Evolutionary conservation across 768 basidiomycete species (phyloP), one percentile per base, ranked within the genome.

Genomic region (Termitomyces sp.): DNA sequence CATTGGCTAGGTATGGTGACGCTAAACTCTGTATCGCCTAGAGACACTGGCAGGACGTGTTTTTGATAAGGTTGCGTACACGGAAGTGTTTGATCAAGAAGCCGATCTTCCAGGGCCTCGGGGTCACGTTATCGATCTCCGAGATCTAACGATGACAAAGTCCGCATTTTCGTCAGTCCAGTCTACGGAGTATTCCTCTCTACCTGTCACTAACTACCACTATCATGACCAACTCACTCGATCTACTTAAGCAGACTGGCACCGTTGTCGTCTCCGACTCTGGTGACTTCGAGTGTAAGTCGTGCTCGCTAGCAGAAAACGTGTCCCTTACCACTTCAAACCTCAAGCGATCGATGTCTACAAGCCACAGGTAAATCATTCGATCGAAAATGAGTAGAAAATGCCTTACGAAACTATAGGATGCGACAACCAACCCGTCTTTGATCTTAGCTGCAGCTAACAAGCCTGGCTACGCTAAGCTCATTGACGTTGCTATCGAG

Each of bases 341-440:
- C 17, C 28, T 60, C 24, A 70, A 94, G 92, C 89, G 61, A 97
- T 98, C 79, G 93, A 87, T 75, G 86, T 80, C 59, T 98, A 96
- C 86, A 95, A 97, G 77, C 96, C 96, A 64, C 93, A 90, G 77
- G 86, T 83, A 69, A 62, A 40, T 44, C 51, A 35, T 38, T 42
- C 15, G 26, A 19, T 37, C 21, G 30, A 50, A 24, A 12, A 26
- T n/a, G 6, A 34, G 21, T 21, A 22, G 37, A 46, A 30, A 32
- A 52, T 48, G 9, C 14, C 3, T 46, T 14, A 45, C 15, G 10
- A 6, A 14, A n/a, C 30, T 60, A 1, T 66, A 94, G 86, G 96
- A 98, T 78, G 96, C 96, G 21, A 98, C 97, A 44, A 99, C 97
- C 61, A 99, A 98, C 78, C 97, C 97, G 17, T 94, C 92, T 34